Conservation (phyloP, 106 monocot species). For the Dioscorea dumetorum region DNA sequence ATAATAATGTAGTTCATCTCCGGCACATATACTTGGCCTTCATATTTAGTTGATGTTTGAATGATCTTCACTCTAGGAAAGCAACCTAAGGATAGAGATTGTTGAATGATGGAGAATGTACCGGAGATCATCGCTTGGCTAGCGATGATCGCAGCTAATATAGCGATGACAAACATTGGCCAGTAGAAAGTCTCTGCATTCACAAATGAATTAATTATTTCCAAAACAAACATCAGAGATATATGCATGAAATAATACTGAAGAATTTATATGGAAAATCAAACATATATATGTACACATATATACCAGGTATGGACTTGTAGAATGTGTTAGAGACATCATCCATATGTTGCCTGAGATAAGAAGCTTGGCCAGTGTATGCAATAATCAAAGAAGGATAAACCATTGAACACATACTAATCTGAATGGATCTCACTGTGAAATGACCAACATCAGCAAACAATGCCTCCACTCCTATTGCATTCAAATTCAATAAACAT, state of each 20-base stretch:
- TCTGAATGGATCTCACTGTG: slow-evolving; percentile 5
- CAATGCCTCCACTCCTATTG: slow-evolving; percentile 13
- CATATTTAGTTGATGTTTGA: slow-evolving; percentile 9
- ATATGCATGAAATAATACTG: neutral
- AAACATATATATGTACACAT: neutral
- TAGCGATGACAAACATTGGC: slow-evolving; percentile 10
- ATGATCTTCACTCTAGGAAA: slow-evolving; percentile 13
- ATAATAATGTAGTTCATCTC: slow-evolving; percentile 11
- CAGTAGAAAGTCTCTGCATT: slow-evolving; percentile 6
- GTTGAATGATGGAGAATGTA: slow-evolving; percentile 8
- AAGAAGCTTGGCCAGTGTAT: slow-evolving; percentile 6
- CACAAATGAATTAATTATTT: too few relatives aligned
- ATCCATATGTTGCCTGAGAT: neutral
- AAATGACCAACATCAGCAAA: slow-evolving; percentile 20
- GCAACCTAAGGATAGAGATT: slow-evolving; percentile 9
- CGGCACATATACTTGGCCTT: slow-evolving; percentile 10
- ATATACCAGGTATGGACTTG: slow-evolving; percentile 10
- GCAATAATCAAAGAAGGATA: neutral
- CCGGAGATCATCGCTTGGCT: slow-evolving; percentile 21
- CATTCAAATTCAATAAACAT: neutral
- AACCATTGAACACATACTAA: slow-evolving; percentile 2
- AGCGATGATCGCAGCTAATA: slow-evolving; percentile 7
- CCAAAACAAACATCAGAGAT: neutral
- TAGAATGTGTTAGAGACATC: slow-evolving; percentile 10
- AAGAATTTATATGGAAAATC: neutral